Evolutionary conservation across 345 rosid species (phyloP).

Genomic region (Gossypium bickii): DNA sequence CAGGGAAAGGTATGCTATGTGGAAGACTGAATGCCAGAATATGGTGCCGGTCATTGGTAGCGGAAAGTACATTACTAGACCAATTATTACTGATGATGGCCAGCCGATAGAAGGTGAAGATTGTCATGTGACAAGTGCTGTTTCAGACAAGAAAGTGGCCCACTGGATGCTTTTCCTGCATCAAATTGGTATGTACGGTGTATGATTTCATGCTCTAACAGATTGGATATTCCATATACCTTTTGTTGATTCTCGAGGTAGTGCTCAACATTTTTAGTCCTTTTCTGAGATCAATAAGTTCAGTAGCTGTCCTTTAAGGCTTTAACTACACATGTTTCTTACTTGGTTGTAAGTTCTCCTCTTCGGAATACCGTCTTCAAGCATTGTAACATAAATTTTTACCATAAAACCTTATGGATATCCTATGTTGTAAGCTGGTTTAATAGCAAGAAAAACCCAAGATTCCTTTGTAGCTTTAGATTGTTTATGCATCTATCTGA

Average conservation of each 20-base stretch:
- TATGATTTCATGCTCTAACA: conserved; percentile 12
- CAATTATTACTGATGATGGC: conserved; percentile 69
- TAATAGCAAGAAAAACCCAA: not conserved
- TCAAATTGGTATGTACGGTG: conserved; percentile 67
- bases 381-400: not conserved
- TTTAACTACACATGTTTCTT: not conserved
- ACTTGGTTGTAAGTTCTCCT: not conserved
- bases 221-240: conserved; percentile 1
- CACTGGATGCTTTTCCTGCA: conserved; percentile 81
- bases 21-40: conserved; percentile 77
- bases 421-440: not conserved
- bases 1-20: conserved; percentile 72
- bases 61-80: conserved; percentile 53
- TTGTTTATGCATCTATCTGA: not conserved
- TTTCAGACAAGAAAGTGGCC: conserved; percentile 58
- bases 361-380: not conserved
- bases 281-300: not conserved
- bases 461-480: not conserved
- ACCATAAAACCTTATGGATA: not conserved
- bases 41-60: conserved; percentile 86
- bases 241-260: not conserved
- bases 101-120: conserved; percentile 40
- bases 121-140: conserved; percentile 30
- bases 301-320: not conserved
- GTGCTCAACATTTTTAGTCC: too few species aligned